Base-by-base conservation (phyloP, 768 basidiomycete genomes). In the Pulveroboletus sp. region DNA sequence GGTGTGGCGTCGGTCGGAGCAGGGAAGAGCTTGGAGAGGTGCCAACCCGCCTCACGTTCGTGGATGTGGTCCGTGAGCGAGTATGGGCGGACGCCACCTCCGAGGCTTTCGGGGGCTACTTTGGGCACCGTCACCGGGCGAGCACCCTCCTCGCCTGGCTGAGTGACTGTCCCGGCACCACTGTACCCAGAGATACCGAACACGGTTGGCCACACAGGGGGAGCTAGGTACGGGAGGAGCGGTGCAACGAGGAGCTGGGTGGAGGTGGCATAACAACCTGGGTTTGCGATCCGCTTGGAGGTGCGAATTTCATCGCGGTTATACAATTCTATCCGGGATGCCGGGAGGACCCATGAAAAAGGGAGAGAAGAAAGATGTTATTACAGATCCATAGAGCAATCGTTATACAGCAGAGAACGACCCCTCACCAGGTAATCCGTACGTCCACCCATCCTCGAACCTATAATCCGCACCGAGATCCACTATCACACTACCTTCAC, bases 41-140 rank as follows among this genome's bases (percentile, higher is more conserved):
- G 96, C 57, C 74, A 73, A 3, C 85, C 83, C 0, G 94, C 91
- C 70, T 99, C 96, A 38, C 96, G 89, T 68, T 99, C 96, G 74
- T 99, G 96, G 62, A 99, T 96, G 71, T 99, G 96, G 68, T 94
- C 93, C 13, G 96, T 99, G 41, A 99, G 73, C 1, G 91, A 62
- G 71, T 99, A 99, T 7, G 94, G 86, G 45, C 83, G 79, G 41
- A 97, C 70, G 3, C 85, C 89, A 12, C 86, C 85, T 2, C 71
- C 73, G 13, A 99, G 81, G 53, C 76, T 83, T 56, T 89, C 83
- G 1, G 89, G 76, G 1, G 83, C 74, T 13, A 96, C 80, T 68
- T 98, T 98, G 37, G 96, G 85, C 13, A 82, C 73, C 30, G 83
- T 93, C 24, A 78, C 74, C 0, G 88, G 86, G 23, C 78, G 77